phyloP scores from a whole-genome alignment of 1,139 yeast species.

The Saccharomyces pastorianus region DNA sequence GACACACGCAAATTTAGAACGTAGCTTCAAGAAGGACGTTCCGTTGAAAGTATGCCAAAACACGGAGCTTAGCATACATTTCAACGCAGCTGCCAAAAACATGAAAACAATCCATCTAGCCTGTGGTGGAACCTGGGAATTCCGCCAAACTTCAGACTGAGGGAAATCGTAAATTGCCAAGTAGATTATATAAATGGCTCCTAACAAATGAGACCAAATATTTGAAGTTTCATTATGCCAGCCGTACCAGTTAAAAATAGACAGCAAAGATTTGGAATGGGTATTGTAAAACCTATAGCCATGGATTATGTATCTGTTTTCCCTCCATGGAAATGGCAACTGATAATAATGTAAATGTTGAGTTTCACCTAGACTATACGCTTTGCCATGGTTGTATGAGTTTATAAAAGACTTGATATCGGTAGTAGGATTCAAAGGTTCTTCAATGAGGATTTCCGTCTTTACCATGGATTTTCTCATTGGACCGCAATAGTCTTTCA shows the following conservation, averaged over 20 bases:
- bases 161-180: constrained; percentile 61
- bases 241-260: constrained; percentile 31
- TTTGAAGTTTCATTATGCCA: constrained; percentile 87
- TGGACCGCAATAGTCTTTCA: not conserved
- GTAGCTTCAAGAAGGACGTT: constrained; percentile 54
- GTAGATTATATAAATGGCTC: constrained; percentile 51
- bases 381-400: constrained; percentile 54
- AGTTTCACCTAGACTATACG: constrained; percentile 46
- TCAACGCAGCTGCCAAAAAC: constrained; percentile 64
- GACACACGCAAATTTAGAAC: constrained; percentile 80
- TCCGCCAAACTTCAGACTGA: constrained; percentile 35
- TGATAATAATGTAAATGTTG: constrained; percentile 73
- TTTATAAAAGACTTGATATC: constrained; percentile 31
- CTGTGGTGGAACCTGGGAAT: constrained; percentile 30
- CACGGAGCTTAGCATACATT: constrained; percentile 70
- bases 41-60: constrained; percentile 91
- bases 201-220: constrained; percentile 86
- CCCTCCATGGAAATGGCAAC: constrained; percentile 88
- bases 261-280: constrained; percentile 45
- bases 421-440: not conserved
- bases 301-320: constrained; percentile 71
- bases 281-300: constrained; percentile 80
- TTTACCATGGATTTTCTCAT: not conserved
- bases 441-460: not conserved
- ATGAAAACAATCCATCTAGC: constrained; percentile 47